Evolutionary conservation across 2,329 filamentous ascomycete species (phyloP), one percentile per base, ranked within the genome.

Genomic region (Verticillium albo-atrum): DNA sequence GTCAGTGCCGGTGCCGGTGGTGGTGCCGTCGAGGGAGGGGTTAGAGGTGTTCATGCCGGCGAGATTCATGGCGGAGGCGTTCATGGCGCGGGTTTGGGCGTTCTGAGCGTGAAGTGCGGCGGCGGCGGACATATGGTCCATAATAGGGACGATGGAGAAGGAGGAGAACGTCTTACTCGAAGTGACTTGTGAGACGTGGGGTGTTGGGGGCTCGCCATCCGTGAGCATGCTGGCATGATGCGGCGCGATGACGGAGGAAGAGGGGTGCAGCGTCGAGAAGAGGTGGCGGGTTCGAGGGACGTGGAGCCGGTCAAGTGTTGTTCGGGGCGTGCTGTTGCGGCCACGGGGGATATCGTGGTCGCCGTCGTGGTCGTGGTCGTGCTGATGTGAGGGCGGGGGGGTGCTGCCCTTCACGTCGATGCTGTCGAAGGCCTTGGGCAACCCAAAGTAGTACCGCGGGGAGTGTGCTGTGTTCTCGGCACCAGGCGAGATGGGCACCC

Each of bases 1-100:
- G 57, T 42, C 20, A 25, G 14, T 58, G 58, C 55, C 28, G 55
- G 51, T 32, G 30, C 30, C 30, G 30, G 30, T 32, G 30, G 30
- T 56, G 54, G 54, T 26, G 42, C n/a, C 54, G 35, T 59, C 55
- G 53, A 58, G 58, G 50, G 61, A 51, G 27, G 51, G 53, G 55
- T 62, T 57, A 7, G 61, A 62, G 26, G 55, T 57, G 23, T 60
- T 60, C 58, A 58, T 62, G 26, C 58, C 58, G 50, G 58, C 58
- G 54, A 55, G 50, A 27, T 30, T 55, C 14, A 57, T 56, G 37
- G 55, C 52, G 51, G 34, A 51, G 20, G 55, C 42, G 37, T 60
- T 57, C 25, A 55, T 55, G 27, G 58, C 4, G 20, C 47, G 26
- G 32, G 61, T 56, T 23, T 30, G 23, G 53, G 56, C 50, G 25